Base-by-base conservation (phyloP, 2,329 filamentous ascomycete genomes). In the Hypoxylon sp. region DNA sequence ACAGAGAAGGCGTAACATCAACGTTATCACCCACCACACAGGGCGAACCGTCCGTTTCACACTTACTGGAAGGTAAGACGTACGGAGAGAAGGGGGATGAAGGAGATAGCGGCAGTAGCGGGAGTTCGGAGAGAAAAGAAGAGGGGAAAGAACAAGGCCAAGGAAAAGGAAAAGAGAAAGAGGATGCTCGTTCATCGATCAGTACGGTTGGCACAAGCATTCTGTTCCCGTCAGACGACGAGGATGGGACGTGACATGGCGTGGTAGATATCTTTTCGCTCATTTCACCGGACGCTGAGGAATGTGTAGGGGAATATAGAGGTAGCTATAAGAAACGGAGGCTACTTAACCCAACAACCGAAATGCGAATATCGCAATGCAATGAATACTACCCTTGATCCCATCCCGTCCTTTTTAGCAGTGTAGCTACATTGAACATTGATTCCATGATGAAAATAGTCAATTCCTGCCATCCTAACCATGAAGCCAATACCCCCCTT, bases 161-260 rank as follows among this genome's bases (percentile, higher is more conserved):
- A 37, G 39, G 22, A 31, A 10, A 26, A 19, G 31, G 17, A 29
- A 5, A 37, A 13, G 44, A 39, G 35, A 17, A 35, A 42, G 31
- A 50, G 37, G 19, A 42, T 13, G 64, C 60, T 22, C 63, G 67
- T 19, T 24, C 46, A 9, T 76, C 74, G 3, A 29, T 24, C 35
- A 70, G 63, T 26, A 74, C 69, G 17, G 59, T 71, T 1, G 62
- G 69, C 26, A 75, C 74, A 29, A 75, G 73, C 24, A 71, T 75
- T 39, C 46, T 75, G 2, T 76, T 72, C 44, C 68, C 68, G 3
- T 31, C 47, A 8, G 65, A 71, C 9, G 66, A 66, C 3, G 68
- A 71, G 33, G 8, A 65, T 14, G 4, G 24, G 42, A n/a, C 52
- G 5, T 46, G 48, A 33, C 13, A 24, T 39, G 50, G 31, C 13